These are phyloP conservation scores for Eutrema heterophyllum DNA, from an alignment of 345 rosid genomes.

Conservation along the genomic window DNA sequence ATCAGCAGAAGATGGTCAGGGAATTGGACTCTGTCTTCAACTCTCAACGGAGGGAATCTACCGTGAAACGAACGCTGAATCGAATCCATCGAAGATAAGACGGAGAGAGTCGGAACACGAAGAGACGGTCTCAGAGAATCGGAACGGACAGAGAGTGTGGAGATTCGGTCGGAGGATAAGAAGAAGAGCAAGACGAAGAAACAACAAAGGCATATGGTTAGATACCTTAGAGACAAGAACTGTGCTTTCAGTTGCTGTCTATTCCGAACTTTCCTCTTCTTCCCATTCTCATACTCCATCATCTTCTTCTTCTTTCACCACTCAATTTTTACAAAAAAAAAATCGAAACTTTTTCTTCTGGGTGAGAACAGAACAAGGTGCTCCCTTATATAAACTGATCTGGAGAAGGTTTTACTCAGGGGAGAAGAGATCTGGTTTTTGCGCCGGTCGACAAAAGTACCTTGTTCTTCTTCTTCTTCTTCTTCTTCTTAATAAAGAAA, in stretches of 20 bases:
- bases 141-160: conserved; percentile 34
- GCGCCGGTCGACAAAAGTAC: conserved; percentile 28
- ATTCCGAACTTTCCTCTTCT: conserved; percentile 69
- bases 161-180: conserved; percentile 54
- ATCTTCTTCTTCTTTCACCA: not conserved
- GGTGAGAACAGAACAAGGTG: not conserved
- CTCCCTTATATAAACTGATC: conserved; percentile 7
- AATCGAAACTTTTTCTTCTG: not conserved
- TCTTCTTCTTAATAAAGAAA: not conserved
- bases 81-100: conserved; percentile 49
- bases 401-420: conserved; percentile 4
- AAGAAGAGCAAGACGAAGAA: conserved; percentile 61
- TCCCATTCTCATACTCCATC: conserved; percentile 76
- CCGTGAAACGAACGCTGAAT: conserved; percentile 36
- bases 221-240: conserved; percentile 51
- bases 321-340: not conserved
- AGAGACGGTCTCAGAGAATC: conserved; percentile 60
- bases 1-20: conserved; percentile 79
- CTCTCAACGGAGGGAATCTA: conserved; percentile 31
- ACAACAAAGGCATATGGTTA: conserved; percentile 43
- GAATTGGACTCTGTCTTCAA: conserved; percentile 65
- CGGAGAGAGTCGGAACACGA: conserved; percentile 42
- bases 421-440: conserved; percentile 27
- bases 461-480: not conserved
- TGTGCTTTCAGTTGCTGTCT: conserved; percentile 34